These are phyloP conservation scores for Cutaneotrichosporon spelunceum DNA, from an alignment of 1,284 basidiomycete genomes.

Conservation along the genomic window DNA sequence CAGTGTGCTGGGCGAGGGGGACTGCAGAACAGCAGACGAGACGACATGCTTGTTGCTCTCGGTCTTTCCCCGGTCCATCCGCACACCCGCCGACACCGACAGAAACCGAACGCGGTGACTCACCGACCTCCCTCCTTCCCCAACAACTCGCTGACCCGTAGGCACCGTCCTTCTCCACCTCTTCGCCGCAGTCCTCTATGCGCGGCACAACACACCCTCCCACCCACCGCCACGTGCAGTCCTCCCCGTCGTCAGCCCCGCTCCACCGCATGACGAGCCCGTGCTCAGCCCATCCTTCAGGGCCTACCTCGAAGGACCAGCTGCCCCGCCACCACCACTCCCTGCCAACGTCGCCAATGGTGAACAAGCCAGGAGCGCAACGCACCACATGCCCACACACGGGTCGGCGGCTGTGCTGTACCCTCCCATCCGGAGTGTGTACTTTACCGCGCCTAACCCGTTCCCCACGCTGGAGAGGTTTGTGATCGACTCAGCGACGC, in stretches of 20 bases:
- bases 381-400: conserved; percentile 29
- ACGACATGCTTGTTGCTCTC: too few relatives aligned
- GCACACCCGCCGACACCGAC: too few relatives aligned
- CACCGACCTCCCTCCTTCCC: neutral
- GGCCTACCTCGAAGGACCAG: conserved; percentile 11
- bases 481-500: conserved; percentile 62
- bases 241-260: neutral
- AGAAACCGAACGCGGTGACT: neutral
- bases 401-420: conserved; percentile 28
- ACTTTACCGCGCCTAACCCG: conserved; percentile 85
- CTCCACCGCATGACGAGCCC: neutral
- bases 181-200: conserved; percentile 65
- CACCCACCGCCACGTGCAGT: neutral
- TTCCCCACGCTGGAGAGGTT: conserved; percentile 82
- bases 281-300: neutral
- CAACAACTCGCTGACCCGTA: conserved; percentile 46
- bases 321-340: conserved; percentile 20
- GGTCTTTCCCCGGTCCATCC: too few relatives aligned
- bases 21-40: too few relatives aligned
- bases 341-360: conserved; percentile 10
- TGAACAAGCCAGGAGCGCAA: conserved; percentile 4
- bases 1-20: too few relatives aligned
- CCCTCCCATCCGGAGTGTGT: conserved; percentile 70
- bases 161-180: conserved; percentile 93
- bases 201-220: conserved; percentile 28